Evolutionary conservation across 805 yeast genomes (phyloP), one percentile per base, ranked within the genome.

Genomic region (Nakazawaea ernobii): DNA sequence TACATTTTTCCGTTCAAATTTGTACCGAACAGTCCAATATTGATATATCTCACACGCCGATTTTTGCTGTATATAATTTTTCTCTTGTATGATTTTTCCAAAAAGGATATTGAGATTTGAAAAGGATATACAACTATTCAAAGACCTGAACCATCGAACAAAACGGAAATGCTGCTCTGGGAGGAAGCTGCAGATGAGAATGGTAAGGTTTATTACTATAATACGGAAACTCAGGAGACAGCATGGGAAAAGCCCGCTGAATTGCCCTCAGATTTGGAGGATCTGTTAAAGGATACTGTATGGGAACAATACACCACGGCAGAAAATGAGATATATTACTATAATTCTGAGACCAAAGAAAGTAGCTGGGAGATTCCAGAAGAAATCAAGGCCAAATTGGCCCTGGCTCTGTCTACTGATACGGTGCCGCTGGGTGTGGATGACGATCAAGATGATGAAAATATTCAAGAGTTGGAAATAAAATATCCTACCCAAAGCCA

Each of bases 321-420:
- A 10, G 82, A 75, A 6, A 90, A 71, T 9, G 77, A 91, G 2
- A 67, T 67, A 45, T 68, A 70, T 15, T 90, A 86, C 68, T 83
- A 82, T 63, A 85, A 86, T 58, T 67, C 71, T 11, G 63, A 63
- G 27, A 77, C 92, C 0, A 74, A 79, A 6, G 80, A 81, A 56
- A 82, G 94, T 15, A 80, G 83, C 0, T 91, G 97, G 97, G 86
- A 82, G 15, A 63, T 78, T n/a, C 96, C 96, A 0, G 69, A 60
- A 1, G 82, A 73, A 30, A 69, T 77, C 33, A 43, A 9, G 32
- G 46, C 35, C 43, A 41, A 43, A 41, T 40, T 51, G 49, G 44
- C 35, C 36, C 9, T 39, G 44, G 26, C 27, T 15, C 46, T 17
- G 29, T 44, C 36, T 1, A n/a, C 26, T 8, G 50, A 43, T 6